Conservation (phyloP, 2,329 filamentous ascomycete genomes). For the Dryadomyces quercus-mongolicae region DNA sequence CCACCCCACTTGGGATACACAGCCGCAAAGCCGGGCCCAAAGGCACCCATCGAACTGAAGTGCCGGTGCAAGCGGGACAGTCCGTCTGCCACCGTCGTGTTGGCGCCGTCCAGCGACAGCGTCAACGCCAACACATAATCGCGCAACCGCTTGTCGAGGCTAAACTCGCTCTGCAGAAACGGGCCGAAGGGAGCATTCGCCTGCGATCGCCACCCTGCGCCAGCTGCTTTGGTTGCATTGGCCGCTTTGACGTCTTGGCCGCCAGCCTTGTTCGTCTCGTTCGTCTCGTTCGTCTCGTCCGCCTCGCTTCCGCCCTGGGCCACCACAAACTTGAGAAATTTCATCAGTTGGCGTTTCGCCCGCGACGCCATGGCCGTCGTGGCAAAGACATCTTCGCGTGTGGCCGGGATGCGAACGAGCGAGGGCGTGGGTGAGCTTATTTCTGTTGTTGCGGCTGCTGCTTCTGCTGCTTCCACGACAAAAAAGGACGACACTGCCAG, state of each 20-base stretch:
- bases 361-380: conserved; percentile 63
- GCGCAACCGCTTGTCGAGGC: conserved; percentile 56
- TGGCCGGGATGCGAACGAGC: conserved; percentile 69
- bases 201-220: conserved; percentile 40
- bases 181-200: conserved; percentile 39
- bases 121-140: conserved; percentile 55
- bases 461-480: conserved; percentile 42
- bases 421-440: too few relatives aligned
- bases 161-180: conserved; percentile 52
- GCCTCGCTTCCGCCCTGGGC: conserved; percentile 33
- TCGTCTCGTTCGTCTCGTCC: background rate
- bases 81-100: conserved; percentile 49
- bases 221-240: too few relatives aligned
- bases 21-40: conserved; percentile 80
- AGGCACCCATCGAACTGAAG: conserved; percentile 72
- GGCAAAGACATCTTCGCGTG: conserved; percentile 82
- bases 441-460: conserved; percentile 4
- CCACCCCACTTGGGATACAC: conserved; percentile 92
- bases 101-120: conserved; percentile 52
- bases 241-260: too few relatives aligned
- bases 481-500: conserved; percentile 89
- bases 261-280: too few relatives aligned
- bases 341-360: conserved; percentile 80
- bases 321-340: conserved; percentile 79
- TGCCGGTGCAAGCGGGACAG: conserved; percentile 66